Conservation (phyloP, 164 flowering plant genomes). For the Echeveria elegans region DNA sequence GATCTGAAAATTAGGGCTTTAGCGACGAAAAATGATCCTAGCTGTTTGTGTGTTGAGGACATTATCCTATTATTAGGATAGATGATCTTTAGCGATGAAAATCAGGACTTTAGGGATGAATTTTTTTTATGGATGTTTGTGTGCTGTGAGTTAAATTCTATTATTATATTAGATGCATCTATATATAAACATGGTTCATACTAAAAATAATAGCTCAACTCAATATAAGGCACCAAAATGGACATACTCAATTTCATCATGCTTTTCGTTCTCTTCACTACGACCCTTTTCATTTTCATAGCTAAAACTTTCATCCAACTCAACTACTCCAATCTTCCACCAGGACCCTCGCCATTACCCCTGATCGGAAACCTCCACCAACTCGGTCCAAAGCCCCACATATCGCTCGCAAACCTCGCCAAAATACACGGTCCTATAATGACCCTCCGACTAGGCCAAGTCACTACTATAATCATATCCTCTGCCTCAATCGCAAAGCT, state of each 20-base stretch:
- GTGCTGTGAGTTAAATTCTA: no score
- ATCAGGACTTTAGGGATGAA: no score
- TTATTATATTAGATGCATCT: no score
- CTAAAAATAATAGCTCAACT: not conserved
- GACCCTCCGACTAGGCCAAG: slow-evolving; percentile 3
- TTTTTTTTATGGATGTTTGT: no score
- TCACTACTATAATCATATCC: not conserved
- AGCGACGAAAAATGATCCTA: no score
- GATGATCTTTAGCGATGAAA: no score
- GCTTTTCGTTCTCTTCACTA: not conserved
- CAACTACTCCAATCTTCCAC: not conserved
- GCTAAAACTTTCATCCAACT: not conserved
- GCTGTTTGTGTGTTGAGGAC: no score
- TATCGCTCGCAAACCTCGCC: not conserved
- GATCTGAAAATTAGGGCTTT: no score
- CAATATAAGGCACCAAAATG: not conserved
- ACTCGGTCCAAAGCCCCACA: not conserved
- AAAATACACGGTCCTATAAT: not conserved
- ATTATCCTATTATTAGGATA: no score
- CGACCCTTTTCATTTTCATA: not conserved
- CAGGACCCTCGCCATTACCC: slow-evolving; percentile 2
- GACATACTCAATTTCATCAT: not conserved
- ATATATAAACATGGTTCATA: no score
- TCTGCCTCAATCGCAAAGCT: not conserved
- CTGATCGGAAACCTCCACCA: slow-evolving; percentile 9